Percentiles rank a stretch among this genome's conserved stretches.
Conservation (phyloP, 257 asterid genomes). For the Verbena officinalis region DNA sequence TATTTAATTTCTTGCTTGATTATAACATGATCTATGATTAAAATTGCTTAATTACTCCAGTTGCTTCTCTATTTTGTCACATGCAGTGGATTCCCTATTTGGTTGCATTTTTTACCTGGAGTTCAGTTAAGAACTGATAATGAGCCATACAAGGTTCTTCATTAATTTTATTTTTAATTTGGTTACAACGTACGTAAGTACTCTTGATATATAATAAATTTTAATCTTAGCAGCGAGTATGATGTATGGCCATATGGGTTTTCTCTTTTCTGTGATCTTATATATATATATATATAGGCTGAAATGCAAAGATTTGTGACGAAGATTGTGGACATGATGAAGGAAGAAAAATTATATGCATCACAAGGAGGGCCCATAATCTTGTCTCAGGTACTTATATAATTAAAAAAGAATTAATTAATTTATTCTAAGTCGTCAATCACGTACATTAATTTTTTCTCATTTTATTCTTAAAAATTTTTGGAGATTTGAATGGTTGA, state of each 20-base stretch:
- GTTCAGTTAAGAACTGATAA: slow-evolving; percentile 64
- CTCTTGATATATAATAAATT: background rate
- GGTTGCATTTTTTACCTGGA: slow-evolving; percentile 80
- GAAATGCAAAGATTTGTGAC: slow-evolving; percentile 74
- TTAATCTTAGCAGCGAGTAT: background rate
- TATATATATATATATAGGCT: too few species aligned
- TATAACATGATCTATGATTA: too few species aligned
- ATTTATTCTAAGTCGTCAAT: too few species aligned
- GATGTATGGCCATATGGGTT: background rate
- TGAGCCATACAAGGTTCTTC: slow-evolving; percentile 57
- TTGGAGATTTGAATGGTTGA: too few species aligned
- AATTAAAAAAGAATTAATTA: too few species aligned
- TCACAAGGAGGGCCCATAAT: slow-evolving; percentile 81
- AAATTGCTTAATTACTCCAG: too few species aligned
- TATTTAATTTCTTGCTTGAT: too few species aligned
- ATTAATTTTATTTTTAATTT: background rate
- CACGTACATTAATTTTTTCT: too few species aligned
- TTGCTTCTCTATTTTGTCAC: background rate
- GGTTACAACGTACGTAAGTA: background rate
- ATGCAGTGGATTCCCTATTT: slow-evolving; percentile 84
- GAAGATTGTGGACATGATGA: slow-evolving; percentile 68
- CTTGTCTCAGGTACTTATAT: slow-evolving; percentile 63
- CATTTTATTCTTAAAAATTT: too few species aligned
- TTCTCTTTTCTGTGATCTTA: too few species aligned
- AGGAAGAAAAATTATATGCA: slow-evolving; percentile 61